Evolutionary conservation across 352 stramenopile species (phyloP).

Genomic region (Pythium graminicola): DNA sequence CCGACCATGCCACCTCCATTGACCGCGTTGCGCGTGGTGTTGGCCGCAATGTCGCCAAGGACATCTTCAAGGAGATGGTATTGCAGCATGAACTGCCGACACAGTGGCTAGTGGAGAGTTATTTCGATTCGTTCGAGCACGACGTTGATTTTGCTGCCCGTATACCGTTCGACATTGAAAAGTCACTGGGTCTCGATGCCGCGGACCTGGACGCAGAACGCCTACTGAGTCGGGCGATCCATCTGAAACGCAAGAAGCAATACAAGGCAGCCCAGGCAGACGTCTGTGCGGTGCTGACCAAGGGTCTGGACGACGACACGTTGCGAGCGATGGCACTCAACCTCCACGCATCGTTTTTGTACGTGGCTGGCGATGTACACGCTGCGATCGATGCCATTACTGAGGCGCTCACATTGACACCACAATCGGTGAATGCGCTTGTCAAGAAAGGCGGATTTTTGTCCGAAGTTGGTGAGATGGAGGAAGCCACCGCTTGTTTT

Average conservation of each 20-base stretch:
- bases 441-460: conserved; percentile 83
- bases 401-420: conserved; percentile 46
- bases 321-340: conserved; percentile 58
- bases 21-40: conserved; percentile 64
- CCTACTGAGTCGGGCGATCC: conserved; percentile 57
- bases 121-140: conserved; percentile 82
- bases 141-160: conserved; percentile 56
- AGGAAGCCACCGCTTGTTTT: conserved; percentile 58
- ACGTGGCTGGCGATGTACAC: conserved; percentile 72
- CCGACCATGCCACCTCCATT: conserved; percentile 61
- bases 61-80: conserved; percentile 63
- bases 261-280: conserved; percentile 48
- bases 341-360: conserved; percentile 73
- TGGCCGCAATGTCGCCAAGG: conserved; percentile 55
- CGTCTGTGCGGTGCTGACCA: conserved; percentile 30
- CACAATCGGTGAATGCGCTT: conserved; percentile 50
- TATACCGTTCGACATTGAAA: conserved; percentile 59
- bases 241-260: conserved; percentile 54
- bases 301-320: conserved; percentile 35
- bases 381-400: conserved; percentile 58
- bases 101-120: conserved; percentile 74
- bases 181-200: conserved; percentile 30
- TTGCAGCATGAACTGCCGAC: conserved; percentile 69
- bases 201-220: conserved; percentile 43
- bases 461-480: conserved; percentile 59